phyloP scores from a whole-genome alignment of 2,329 filamentous ascomycete genomes.

The Beauveria brongniartii region DNA sequence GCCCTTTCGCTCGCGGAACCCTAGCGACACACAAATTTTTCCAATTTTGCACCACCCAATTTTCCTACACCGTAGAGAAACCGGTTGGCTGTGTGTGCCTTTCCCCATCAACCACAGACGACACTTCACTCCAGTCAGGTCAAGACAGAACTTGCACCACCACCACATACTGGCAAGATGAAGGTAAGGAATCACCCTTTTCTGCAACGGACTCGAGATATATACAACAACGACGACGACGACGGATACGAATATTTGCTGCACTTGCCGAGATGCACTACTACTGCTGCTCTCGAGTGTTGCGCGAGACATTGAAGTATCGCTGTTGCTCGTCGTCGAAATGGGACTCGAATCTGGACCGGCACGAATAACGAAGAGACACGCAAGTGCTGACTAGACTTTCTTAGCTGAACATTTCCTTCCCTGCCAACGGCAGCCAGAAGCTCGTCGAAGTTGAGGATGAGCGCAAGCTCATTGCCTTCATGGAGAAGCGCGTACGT shows the following conservation, averaged over 20 bases:
- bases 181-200: slow-evolving; percentile 29
- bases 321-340: neutral
- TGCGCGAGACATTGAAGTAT: neutral
- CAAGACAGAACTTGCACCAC: slow-evolving; percentile 36
- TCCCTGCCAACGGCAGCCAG: slow-evolving; percentile 99
- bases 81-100: slow-evolving; percentile 14
- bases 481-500: slow-evolving; percentile 94
- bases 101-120: slow-evolving; percentile 22
- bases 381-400: slow-evolving; percentile 25
- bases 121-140: slow-evolving; percentile 32
- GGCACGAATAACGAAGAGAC: neutral
- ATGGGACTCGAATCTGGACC: neutral
- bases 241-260: neutral
- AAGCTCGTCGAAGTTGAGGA: slow-evolving; percentile 99
- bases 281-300: neutral
- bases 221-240: neutral
- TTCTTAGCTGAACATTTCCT: slow-evolving; percentile 57
- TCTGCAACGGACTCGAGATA: neutral
- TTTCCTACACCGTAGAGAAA: slow-evolving; percentile 18
- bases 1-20: slow-evolving; percentile 23
- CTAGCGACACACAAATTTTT: slow-evolving; percentile 35
- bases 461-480: slow-evolving; percentile 97
- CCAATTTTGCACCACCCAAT: slow-evolving; percentile 24
- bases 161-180: slow-evolving; percentile 38
- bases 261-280: neutral